Percentiles rank a stretch among this genome's conserved stretches.
phyloP scores from a whole-genome alignment of 176 grass and related monocot genomes.

The Echinochloa phyllopogon region DNA sequence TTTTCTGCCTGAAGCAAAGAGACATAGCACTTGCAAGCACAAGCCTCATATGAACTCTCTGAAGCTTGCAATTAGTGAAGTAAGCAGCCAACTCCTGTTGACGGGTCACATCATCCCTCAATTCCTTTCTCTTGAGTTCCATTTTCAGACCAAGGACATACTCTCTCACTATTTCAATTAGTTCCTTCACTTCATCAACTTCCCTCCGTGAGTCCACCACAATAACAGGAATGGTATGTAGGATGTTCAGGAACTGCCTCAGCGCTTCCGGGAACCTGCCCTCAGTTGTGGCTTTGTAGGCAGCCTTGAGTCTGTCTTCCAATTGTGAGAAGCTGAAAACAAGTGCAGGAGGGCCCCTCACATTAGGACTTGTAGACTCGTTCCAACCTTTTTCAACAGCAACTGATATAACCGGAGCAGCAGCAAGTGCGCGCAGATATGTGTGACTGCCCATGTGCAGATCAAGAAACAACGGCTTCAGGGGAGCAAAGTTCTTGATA shows the following conservation, averaged over 20 bases:
- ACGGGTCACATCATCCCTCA: conserved; percentile 63
- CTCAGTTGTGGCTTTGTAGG: conserved; percentile 86
- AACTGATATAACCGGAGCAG: conserved; percentile 65
- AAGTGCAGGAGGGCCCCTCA: conserved; percentile 84
- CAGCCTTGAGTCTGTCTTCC: conserved; percentile 90
- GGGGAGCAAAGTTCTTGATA: conserved; percentile 86
- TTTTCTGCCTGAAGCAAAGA: conserved; percentile 76
- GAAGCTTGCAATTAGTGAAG: conserved; percentile 98
- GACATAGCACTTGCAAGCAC: conserved; percentile 81
- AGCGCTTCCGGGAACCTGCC: conserved; percentile 90
- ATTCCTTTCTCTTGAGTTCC: conserved; percentile 85
- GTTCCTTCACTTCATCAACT: conserved; percentile 96
- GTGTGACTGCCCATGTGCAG: conserved; percentile 79
- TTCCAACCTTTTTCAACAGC: conserved; percentile 98
- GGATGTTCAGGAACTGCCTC: conserved; percentile 80
- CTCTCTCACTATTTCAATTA: conserved; percentile 90
- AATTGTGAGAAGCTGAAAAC: conserved; percentile 88
- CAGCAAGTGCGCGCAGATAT: conserved; percentile 68
- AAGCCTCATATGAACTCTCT: conserved; percentile 88
- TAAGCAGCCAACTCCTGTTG: conserved; percentile 95
- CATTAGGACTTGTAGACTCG: conserved; percentile 86
- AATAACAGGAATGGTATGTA: conserved; percentile 80
- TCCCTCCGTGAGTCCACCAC: conserved; percentile 90
- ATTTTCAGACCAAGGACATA: conserved; percentile 92
- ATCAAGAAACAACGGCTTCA: conserved; percentile 85